Base-by-base conservation (phyloP, 1,284 basidiomycete genomes). In the Flammula alnicola region DNA sequence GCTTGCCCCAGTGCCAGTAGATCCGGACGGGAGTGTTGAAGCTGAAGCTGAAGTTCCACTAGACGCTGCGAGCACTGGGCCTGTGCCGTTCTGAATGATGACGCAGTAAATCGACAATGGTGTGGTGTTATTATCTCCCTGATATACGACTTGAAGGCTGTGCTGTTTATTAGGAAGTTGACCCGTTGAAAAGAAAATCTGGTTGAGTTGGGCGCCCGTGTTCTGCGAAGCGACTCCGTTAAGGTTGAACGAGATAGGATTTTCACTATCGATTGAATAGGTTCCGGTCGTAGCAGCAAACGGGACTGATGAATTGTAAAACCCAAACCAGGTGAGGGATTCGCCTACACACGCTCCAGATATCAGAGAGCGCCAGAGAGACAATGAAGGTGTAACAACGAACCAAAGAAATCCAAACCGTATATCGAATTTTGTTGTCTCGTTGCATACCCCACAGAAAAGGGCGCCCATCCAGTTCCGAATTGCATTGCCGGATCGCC, bases 341-440 rank as follows among this genome's bases (percentile, higher is more conserved):
- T 19, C 14, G 23, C 35, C 35, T 37, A n/a, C n/a, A n/a, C n/a
- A 27, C 9, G 22, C 29, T 31, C 11, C 7, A 38, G 25, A 25
- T n/a, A n/a, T n/a, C n/a, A 7, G 25, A 29, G 20, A 26, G 31
- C 5, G 31, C 30, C 6, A 25, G 8, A 0, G 14, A 11, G 8
- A 7, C 10, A 6, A 17, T 19, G 19, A 20, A 22, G 11, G 19
- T 6, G 4, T 11, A 19, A 20, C 26, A n/a, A 25, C 56, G 8
- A 39, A 63, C 65, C 64, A 12, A 52, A 49, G 35, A 65, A 64
- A 5, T 55, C 54, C 22, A 63, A 59, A 3, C 17, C 41, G 1
- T 59, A 54, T 11, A 46, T 40, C 7, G 61, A 47, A 14, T 55
- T 55, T 1, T 26, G 37, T 8, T 36, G 36, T 3, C 36, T 55